Percentiles rank a stretch among this genome's conserved stretches.
Evolutionary conservation across 2,329 filamentous ascomycete genomes (phyloP).

Genomic region (Gliomastix tumulicola): DNA sequence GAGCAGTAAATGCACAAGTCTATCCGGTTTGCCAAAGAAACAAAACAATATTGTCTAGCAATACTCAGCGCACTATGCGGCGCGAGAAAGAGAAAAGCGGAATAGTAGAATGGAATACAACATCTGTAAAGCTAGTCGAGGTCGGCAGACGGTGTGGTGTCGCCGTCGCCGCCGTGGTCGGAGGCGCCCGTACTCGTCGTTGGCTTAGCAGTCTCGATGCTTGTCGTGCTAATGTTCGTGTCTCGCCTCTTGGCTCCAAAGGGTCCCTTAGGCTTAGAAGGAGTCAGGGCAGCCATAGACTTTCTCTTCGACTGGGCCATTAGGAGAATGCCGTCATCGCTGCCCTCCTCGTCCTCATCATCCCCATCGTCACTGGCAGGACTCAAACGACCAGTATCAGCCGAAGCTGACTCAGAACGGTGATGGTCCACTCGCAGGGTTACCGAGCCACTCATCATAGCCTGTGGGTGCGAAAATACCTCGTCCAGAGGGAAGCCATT

Average conservation of each 20-base stretch:
- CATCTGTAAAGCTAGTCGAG: no score
- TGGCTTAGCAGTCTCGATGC: constrained; percentile 57
- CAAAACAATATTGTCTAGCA: no score
- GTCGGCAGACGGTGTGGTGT: no score
- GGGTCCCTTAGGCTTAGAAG: constrained; percentile 8
- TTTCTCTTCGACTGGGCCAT: constrained; percentile 48
- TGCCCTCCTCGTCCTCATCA: constrained; percentile 40
- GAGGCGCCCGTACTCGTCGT: no score
- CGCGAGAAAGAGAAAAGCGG: no score
- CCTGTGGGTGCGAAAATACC: constrained; percentile 20
- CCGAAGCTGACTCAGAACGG: no score
- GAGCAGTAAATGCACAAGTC: no score
- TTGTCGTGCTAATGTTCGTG: constrained; percentile 54
- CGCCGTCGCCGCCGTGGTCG: no score
- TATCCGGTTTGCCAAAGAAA: no score
- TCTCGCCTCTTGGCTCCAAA: constrained; percentile 42
- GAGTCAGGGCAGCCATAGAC: constrained; percentile 6
- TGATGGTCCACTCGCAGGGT: constrained; percentile 14
- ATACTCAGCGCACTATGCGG: no score
- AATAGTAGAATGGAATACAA: no score
- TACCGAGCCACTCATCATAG: constrained; percentile 23
- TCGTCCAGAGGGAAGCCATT: constrained; percentile 39
- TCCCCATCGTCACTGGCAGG: constrained; percentile 13
- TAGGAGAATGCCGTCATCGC: constrained; percentile 46
- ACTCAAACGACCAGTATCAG: no score